phyloP scores from a whole-genome alignment of 2,329 filamentous ascomycete genomes.

The Alternaria solani region DNA sequence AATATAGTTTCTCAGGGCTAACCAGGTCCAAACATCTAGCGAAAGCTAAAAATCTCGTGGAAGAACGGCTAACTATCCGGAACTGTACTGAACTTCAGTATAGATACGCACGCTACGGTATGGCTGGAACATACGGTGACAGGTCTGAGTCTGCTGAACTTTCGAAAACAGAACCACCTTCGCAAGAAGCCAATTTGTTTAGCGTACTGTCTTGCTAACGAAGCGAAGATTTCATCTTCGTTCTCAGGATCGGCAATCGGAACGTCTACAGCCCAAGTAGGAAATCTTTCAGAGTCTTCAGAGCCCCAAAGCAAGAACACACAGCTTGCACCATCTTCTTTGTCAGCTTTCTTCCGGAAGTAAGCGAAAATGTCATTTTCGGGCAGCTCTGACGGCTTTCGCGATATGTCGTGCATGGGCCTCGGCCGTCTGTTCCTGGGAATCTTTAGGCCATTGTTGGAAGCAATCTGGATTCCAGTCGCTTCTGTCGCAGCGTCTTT shows the following conservation, averaged over 20 bases:
- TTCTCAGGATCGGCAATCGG: background rate
- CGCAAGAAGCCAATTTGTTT: background rate
- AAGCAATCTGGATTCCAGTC: background rate
- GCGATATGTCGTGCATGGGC: background rate
- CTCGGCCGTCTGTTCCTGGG: background rate
- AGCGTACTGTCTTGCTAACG: background rate
- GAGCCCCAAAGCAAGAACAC: constrained; percentile 3
- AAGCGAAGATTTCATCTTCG: background rate
- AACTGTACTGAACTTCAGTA: background rate
- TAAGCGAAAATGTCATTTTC: background rate
- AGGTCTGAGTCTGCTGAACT: background rate
- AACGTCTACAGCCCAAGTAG: background rate
- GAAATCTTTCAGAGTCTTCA: no score
- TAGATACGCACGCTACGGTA: background rate
- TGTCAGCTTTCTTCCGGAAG: background rate
- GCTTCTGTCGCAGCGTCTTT: background rate
- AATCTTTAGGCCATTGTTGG: background rate
- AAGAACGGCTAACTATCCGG: background rate
- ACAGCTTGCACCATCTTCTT: background rate
- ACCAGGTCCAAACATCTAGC: background rate
- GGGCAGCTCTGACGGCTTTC: background rate
- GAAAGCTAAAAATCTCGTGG: background rate
- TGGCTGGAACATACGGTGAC: background rate
- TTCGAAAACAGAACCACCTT: background rate
- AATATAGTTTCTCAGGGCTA: background rate